These are phyloP conservation scores for Hydnum rufescens DNA, from an alignment of 768 basidiomycete genomes.

Conservation along the genomic window DNA sequence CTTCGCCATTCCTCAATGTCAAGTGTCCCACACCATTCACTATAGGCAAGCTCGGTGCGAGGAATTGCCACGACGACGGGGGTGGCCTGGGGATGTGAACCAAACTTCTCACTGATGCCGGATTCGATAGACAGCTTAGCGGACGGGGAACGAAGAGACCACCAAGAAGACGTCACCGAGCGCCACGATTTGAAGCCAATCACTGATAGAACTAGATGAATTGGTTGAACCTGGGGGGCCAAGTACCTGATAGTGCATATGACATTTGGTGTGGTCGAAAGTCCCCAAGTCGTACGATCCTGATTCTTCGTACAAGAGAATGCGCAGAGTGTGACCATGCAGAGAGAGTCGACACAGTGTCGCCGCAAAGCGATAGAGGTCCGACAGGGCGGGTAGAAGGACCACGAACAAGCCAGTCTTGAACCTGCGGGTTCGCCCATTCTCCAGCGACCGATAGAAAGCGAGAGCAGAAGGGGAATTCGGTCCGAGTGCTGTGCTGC, in stretches of 20 bases:
- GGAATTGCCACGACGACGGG: constrained; percentile 8
- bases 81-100: background rate
- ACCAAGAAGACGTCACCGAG: background rate
- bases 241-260: background rate
- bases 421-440: background rate
- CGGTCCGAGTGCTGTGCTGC: constrained; percentile 19
- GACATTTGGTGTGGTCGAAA: background rate
- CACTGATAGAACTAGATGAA: background rate
- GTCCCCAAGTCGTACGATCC: background rate
- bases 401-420: background rate
- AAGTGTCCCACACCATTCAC: constrained; percentile 43
- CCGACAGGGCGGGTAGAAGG: background rate
- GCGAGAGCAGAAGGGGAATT: background rate
- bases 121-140: background rate
- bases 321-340: background rate
- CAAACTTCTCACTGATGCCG: background rate
- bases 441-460: background rate
- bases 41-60: constrained; percentile 25
- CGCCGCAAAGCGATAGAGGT: background rate
- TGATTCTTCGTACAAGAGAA: background rate
- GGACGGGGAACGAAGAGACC: background rate
- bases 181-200: background rate
- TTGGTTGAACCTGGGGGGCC: background rate
- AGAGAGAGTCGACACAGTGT: background rate
- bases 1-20: constrained; percentile 37